A percentile compares a stretch with the other conserved stretches of the same genome.
phyloP scores from a whole-genome alignment of 139 green algal species.

The Tetradesmus obliquus region DNA sequence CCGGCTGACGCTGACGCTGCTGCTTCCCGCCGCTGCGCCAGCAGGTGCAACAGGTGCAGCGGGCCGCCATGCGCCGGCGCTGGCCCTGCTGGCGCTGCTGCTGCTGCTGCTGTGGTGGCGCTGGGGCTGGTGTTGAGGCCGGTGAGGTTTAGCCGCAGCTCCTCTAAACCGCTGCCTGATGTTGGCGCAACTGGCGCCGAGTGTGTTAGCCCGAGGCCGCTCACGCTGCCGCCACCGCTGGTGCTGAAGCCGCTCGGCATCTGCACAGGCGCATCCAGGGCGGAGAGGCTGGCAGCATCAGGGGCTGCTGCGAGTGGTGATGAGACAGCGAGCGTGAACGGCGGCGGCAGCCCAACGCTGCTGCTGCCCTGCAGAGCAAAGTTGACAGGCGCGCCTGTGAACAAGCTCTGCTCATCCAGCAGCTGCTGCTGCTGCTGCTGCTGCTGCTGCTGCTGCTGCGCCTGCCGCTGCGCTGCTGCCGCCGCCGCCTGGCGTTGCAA shows the following conservation, averaged over 20 bases:
- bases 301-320: neutral
- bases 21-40: neutral
- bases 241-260: neutral
- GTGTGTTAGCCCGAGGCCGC: neutral
- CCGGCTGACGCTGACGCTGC: neutral
- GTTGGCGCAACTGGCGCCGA: neutral
- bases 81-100: neutral
- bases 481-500: neutral
- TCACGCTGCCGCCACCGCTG: neutral
- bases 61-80: neutral
- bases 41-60: conserved; percentile 6
- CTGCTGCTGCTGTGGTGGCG: neutral
- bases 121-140: neutral
- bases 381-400: neutral
- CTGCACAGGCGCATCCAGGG: neutral
- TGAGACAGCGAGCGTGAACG: neutral
- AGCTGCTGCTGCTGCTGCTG: conserved; percentile 16
- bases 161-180: neutral
- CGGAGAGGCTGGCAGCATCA: neutral
- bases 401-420: neutral
- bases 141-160: neutral
- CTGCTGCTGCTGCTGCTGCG: neutral
- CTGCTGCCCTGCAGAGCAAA: conserved; percentile 24
- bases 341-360: neutral
- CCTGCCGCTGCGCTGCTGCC: conserved; percentile 9